These are phyloP conservation scores for Syzygium syzygioides DNA, from an alignment of 441 rosid species.

Conservation along the genomic window DNA sequence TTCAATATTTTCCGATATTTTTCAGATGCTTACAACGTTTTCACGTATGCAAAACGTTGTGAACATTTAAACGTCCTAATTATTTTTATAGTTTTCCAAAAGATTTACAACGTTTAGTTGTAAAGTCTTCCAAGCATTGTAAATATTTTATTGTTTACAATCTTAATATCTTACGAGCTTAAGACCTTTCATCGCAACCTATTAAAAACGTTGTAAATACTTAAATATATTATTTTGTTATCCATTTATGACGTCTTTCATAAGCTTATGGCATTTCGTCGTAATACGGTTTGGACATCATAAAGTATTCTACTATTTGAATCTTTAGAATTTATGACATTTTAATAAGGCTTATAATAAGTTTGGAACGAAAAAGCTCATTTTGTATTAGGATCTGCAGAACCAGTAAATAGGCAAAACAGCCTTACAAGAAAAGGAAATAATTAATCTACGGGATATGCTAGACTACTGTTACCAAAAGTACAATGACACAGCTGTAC, in stretches of 20 bases:
- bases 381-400: too few species aligned
- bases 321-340: background rate
- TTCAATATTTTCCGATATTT: background rate
- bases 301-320: background rate
- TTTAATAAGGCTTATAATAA: background rate
- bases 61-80: background rate
- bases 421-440: too few species aligned
- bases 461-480: too few species aligned
- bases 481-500: too few species aligned
- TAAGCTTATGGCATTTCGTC: background rate
- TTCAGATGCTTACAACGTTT: background rate
- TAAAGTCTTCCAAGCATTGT: background rate
- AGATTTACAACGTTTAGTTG: background rate
- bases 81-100: background rate
- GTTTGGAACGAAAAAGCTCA: too few species aligned
- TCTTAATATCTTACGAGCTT: background rate
- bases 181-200: background rate
- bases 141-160: background rate
- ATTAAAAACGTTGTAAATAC: background rate
- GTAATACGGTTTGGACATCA: background rate
- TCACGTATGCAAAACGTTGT: background rate
- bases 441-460: too few species aligned
- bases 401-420: too few species aligned
- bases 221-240: background rate
- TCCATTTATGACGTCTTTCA: background rate